Conservation (phyloP, 2,329 filamentous ascomycete genomes). For the Fusarium lateritium region DNA sequence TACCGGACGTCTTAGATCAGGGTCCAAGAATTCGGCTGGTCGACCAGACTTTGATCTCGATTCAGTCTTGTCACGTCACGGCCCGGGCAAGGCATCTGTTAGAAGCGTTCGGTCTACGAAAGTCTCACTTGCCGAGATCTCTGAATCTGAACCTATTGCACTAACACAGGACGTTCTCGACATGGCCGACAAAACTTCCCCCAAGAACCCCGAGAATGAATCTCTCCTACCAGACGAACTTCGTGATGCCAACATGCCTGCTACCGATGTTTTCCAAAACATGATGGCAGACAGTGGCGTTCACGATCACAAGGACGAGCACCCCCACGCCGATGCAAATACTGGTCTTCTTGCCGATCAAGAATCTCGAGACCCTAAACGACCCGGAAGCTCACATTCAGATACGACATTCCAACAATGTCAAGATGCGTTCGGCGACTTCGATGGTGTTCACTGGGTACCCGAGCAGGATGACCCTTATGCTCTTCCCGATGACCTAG, state of each 20-base stretch:
- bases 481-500: constrained; percentile 33
- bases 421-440: constrained; percentile 80
- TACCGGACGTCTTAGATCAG: constrained; percentile 69
- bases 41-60: constrained; percentile 60
- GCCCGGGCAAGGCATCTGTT: constrained; percentile 68
- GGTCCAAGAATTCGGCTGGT: constrained; percentile 64
- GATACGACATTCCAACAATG: constrained; percentile 76
- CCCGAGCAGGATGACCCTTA: constrained; percentile 61
- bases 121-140: constrained; percentile 69
- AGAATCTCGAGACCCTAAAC: constrained; percentile 38
- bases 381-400: constrained; percentile 66
- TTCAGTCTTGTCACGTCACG: constrained; percentile 63
- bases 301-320: constrained; percentile 24
- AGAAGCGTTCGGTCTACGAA: constrained; percentile 66
- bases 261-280: constrained; percentile 53
- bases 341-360: constrained; percentile 32
- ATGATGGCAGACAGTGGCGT: constrained; percentile 52
- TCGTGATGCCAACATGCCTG: constrained; percentile 52
- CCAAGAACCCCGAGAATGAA: constrained; percentile 58
- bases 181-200: constrained; percentile 64
- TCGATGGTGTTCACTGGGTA: constrained; percentile 84
- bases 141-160: constrained; percentile 68
- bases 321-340: constrained; percentile 20
- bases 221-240: constrained; percentile 57
- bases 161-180: constrained; percentile 68